Conservation (phyloP, 495 filamentous ascomycete species). For the Bombardia bombarda region DNA sequence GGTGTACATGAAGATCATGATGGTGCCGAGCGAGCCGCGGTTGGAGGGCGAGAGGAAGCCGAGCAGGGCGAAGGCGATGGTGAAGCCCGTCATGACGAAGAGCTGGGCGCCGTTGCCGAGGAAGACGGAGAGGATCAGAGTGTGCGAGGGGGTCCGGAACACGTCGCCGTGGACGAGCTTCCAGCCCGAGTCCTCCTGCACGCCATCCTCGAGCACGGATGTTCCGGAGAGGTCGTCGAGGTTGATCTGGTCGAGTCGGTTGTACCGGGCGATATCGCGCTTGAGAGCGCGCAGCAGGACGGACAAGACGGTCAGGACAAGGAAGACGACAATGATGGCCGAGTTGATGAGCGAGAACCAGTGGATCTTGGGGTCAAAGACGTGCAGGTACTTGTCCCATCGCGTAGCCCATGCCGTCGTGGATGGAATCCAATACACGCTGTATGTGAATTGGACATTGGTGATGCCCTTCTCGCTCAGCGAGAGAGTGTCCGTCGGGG, state of each 20-base stretch:
- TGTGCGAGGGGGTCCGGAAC: slow-evolving; percentile 77
- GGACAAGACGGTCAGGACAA: slow-evolving; percentile 82
- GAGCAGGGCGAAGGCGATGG: slow-evolving; percentile 86
- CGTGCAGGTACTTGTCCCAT: slow-evolving; percentile 97
- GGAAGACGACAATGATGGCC: slow-evolving; percentile 83
- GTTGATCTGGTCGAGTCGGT: slow-evolving; percentile 78
- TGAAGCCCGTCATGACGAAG: slow-evolving; percentile 94
- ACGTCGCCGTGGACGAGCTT: slow-evolving; percentile 97
- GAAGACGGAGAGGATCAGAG: slow-evolving; percentile 77
- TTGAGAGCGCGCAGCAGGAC: slow-evolving; percentile 77
- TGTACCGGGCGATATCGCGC: slow-evolving; percentile 95
- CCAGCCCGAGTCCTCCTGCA: slow-evolving; percentile 97
- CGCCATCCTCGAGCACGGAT: slow-evolving; percentile 75
- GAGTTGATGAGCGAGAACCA: slow-evolving; percentile 98
- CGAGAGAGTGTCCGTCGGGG: slow-evolving; percentile 39
- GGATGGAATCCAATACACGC: slow-evolving; percentile 75
- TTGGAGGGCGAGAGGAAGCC: slow-evolving; percentile 93
- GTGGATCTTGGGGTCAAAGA: slow-evolving; percentile 92
- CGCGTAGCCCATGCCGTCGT: slow-evolving; percentile 85
- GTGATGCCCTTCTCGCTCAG: slow-evolving; percentile 58
- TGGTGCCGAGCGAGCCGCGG: slow-evolving; percentile 84
- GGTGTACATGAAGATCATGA: slow-evolving; percentile 87
- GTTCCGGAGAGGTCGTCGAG: slow-evolving; percentile 76
- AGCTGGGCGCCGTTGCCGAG: slow-evolving; percentile 92
- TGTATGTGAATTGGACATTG: slow-evolving; percentile 78